Percentiles rank a stretch among this genome's conserved stretches.
Evolutionary conservation across 768 basidiomycete genomes (phyloP).

Genomic region (Podaxis carcinomalis): DNA sequence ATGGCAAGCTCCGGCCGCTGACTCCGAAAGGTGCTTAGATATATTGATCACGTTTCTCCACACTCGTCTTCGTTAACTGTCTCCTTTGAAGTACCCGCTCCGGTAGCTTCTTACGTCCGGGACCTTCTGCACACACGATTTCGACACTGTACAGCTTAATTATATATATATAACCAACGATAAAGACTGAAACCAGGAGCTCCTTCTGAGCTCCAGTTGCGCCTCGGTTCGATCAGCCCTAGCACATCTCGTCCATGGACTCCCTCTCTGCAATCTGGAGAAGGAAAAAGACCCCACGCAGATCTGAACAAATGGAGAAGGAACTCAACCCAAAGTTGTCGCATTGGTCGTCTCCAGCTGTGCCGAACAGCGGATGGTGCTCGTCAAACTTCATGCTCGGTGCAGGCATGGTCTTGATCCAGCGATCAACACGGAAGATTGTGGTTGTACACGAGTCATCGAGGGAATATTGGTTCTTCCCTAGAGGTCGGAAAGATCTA

Average conservation of each 20-base stretch:
- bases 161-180: background rate
- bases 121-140: no score
- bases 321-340: slow-evolving; percentile 24
- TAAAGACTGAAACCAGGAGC: background rate
- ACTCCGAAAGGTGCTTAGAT: no score
- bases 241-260: background rate
- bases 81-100: no score
- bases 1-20: no score
- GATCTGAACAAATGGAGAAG: background rate
- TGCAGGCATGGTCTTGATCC: slow-evolving; percentile 60
- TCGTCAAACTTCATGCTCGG: slow-evolving; percentile 52
- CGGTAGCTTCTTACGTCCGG: no score
- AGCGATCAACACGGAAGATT: slow-evolving; percentile 49
- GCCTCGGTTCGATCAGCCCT: background rate
- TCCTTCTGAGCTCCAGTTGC: background rate
- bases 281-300: background rate
- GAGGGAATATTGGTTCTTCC: slow-evolving; percentile 50
- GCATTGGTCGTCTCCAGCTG: slow-evolving; percentile 32
- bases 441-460: slow-evolving; percentile 43
- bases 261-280: background rate
- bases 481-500: slow-evolving; percentile 61
- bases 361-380: slow-evolving; percentile 43
- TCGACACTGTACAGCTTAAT: no score
- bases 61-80: no score
- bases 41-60: no score